These are phyloP conservation scores for Trichoderma guizhouense DNA, from an alignment of 2,329 filamentous ascomycete genomes.

Conservation along the genomic window DNA sequence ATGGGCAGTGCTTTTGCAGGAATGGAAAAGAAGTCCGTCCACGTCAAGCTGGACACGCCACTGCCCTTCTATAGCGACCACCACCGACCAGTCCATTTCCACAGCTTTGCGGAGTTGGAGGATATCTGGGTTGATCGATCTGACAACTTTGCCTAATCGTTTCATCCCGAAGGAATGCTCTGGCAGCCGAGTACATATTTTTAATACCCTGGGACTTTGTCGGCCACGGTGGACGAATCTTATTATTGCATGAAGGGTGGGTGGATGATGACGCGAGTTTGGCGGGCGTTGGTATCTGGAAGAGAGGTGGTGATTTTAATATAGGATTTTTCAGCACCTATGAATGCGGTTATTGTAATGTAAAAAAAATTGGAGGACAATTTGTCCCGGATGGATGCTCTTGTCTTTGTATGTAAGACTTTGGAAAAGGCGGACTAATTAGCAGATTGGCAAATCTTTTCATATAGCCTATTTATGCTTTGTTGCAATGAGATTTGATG, in stretches of 20 bases:
- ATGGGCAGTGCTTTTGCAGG: conserved; percentile 86
- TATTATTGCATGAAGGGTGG: neutral
- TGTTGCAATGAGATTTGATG: neutral
- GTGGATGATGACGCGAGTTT: conserved; percentile 1
- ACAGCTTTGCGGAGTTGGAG: conserved; percentile 95
- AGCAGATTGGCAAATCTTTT: conserved; percentile 14
- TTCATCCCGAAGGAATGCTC: neutral
- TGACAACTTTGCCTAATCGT: conserved; percentile 83
- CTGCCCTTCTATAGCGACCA: conserved; percentile 86
- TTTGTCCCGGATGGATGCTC: neutral
- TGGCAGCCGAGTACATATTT: neutral
- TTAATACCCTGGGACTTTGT: neutral
- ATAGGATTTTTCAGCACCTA: neutral
- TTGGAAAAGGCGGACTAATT: conserved; percentile 5
- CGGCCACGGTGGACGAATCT: neutral
- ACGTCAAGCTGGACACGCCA: conserved; percentile 92
- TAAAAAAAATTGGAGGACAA: neutral
- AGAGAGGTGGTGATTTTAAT: neutral
- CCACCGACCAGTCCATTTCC: conserved; percentile 92
- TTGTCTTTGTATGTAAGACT: conserved; percentile 4
- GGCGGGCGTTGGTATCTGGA: conserved; percentile 5
- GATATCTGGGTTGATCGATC: conserved; percentile 92
- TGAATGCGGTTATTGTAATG: neutral
- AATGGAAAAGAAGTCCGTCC: conserved; percentile 85
- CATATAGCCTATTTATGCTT: neutral